These are phyloP conservation scores for Diaporthe citrichinensis DNA, from an alignment of 2,329 filamentous ascomycete genomes.

Conservation along the genomic window DNA sequence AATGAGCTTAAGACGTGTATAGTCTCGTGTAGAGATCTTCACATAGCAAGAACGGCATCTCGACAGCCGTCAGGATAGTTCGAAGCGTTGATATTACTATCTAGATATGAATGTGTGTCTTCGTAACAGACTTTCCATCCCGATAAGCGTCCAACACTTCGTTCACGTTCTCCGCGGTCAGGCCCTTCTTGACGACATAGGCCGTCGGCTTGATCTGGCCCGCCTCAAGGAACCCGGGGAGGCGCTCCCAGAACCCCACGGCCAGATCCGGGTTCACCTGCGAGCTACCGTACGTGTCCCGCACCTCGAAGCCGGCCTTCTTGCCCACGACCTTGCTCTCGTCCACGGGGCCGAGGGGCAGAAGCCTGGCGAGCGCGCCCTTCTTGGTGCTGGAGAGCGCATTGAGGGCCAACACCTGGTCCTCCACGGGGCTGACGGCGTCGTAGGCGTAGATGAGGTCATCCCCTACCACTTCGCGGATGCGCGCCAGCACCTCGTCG, in stretches of 20 bases:
- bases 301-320: constrained; percentile 51
- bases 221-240: constrained; percentile 49
- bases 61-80: not conserved
- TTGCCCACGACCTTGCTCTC: constrained; percentile 49
- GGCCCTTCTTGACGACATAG: constrained; percentile 51
- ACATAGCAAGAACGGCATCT: not conserved
- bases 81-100: not conserved
- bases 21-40: not conserved
- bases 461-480: constrained; percentile 54
- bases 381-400: constrained; percentile 53
- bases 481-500: constrained; percentile 50
- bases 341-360: constrained; percentile 46
- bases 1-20: not conserved
- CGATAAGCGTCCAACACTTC: constrained; percentile 54
- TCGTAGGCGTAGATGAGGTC: constrained; percentile 56
- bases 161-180: constrained; percentile 53
- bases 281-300: constrained; percentile 47
- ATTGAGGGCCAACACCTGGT: constrained; percentile 50
- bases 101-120: constrained; percentile 43
- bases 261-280: constrained; percentile 49
- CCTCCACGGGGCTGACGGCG: constrained; percentile 47
- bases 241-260: constrained; percentile 49
- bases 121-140: constrained; percentile 49
- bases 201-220: constrained; percentile 50
- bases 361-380: constrained; percentile 51